A percentile compares a stretch with the other conserved stretches of the same genome.
phyloP scores from a whole-genome alignment of 2,329 filamentous ascomycete species.

The Hortaea werneckii region DNA sequence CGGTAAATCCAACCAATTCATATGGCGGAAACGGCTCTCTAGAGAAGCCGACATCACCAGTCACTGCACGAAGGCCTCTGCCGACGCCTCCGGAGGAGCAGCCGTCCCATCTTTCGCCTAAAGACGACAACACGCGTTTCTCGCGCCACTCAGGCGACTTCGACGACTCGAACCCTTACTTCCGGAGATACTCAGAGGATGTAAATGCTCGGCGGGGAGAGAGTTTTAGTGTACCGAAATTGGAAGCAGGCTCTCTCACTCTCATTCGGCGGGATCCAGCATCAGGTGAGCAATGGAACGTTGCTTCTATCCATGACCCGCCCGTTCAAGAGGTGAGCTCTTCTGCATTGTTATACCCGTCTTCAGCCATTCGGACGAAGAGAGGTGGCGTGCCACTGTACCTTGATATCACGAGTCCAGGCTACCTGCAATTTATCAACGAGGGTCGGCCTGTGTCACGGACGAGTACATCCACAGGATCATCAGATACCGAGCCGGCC shows the following conservation, averaged over 20 bases:
- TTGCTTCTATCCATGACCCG: conserved; percentile 38
- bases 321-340: conserved; percentile 35
- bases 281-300: conserved; percentile 42
- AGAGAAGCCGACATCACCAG: conserved; percentile 8
- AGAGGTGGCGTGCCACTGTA: conserved; percentile 33
- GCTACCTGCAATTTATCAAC: conserved; percentile 49
- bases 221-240: conserved; percentile 1
- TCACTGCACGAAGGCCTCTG: conserved; percentile 13
- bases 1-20: conserved; percentile 5
- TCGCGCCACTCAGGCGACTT: conserved; percentile 12
- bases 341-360: conserved; percentile 23
- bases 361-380: conserved; percentile 22
- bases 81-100: conserved; percentile 19
- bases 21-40: conserved; percentile 1
- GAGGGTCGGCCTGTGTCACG: conserved; percentile 16
- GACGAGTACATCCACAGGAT: conserved; percentile 18
- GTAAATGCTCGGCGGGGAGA: neutral
- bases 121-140: conserved; percentile 14
- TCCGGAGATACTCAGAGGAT: conserved; percentile 8
- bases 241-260: conserved; percentile 26
- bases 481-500: conserved; percentile 13
- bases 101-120: conserved; percentile 9
- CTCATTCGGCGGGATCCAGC: conserved; percentile 43
- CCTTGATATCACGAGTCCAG: conserved; percentile 49
- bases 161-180: conserved; percentile 16